Conservation (phyloP, 2,329 filamentous ascomycete genomes). For the Diplodia mutila region DNA sequence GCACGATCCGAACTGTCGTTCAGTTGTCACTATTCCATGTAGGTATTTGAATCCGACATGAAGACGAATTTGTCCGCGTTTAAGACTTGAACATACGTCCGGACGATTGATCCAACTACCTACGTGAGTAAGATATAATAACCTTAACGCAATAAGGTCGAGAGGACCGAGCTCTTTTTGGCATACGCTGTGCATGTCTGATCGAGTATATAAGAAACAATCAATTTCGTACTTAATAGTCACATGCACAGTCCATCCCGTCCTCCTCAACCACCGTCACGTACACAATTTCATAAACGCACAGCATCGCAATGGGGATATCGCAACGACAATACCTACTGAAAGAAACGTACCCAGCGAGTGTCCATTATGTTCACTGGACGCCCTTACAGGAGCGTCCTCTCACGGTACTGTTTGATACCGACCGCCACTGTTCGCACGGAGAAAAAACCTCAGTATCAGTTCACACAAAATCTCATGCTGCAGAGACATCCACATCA, state of each 20-base stretch:
- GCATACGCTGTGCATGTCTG: too few relatives aligned
- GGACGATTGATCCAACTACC: too few relatives aligned
- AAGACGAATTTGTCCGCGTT: too few relatives aligned
- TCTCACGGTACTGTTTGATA: constrained; percentile 10
- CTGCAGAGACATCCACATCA: background rate
- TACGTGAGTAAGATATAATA: too few relatives aligned
- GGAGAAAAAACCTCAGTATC: background rate
- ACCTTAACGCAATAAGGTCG: too few relatives aligned
- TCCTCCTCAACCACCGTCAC: background rate
- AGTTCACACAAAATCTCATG: background rate
- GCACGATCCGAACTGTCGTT: too few relatives aligned
- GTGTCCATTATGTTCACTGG: background rate
- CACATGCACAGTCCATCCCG: background rate
- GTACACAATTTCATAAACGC: background rate
- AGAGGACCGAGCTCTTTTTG: too few relatives aligned
- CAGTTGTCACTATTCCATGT: too few relatives aligned
- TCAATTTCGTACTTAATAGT: background rate
- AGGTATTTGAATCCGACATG: too few relatives aligned
- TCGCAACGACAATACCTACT: background rate
- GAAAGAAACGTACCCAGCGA: background rate
- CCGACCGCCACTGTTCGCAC: constrained; percentile 3
- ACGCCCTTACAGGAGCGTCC: background rate
- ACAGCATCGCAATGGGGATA: constrained; percentile 2
- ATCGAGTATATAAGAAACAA: background rate
- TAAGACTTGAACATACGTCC: too few relatives aligned